Base-by-base conservation (phyloP, 2,329 filamentous ascomycete genomes). In the Aspergillus cejpii region DNA sequence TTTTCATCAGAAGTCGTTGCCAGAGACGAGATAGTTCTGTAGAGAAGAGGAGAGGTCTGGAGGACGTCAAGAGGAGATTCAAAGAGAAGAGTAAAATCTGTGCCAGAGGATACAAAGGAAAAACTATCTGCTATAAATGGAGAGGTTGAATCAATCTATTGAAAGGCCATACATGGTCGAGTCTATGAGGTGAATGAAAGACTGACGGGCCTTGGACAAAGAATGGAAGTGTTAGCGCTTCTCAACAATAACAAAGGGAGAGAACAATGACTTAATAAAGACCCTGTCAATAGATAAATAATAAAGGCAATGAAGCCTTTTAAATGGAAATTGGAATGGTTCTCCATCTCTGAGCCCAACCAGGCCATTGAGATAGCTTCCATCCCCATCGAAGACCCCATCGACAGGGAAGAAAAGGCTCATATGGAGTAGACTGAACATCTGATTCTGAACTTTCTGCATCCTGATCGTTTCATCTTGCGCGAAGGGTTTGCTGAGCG, bases 381-480 rank as follows among this genome's bases (percentile, higher is more conserved):
- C 15, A 12, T 6, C 31, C 37, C 45, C 37, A 39, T 19, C 34
- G 41, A 39, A 14, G n/a, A 7, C 17, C 37, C 29, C 15, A 17
- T 37, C 29, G 33, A 27, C 15, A 26, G n/a, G 39, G 21, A 34
- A 34, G 36, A 37, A 28, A 36, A 17, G 6, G 12, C 17, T n/a
- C n/a, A n/a, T n/a, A n/a, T n/a, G n/a, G n/a, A n/a, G n/a, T n/a
- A n/a, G n/a, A n/a, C n/a, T n/a, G n/a, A n/a, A n/a, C n/a, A n/a
- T n/a, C 6, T 19, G 17, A 15, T 17, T 19, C 31, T 34, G 11
- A 34, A 17, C 10, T 17, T 20, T 14, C 46, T 44, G 39, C 38
- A 39, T 33, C 41, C 15, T 39, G 43, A 29, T 34, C 39, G 59
- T 63, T 62, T 63, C 58, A 61, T 52, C 29, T 55, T 37, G 45